These are phyloP conservation scores for Vigna hirtella DNA, from an alignment of 306 rosid species.

Conservation along the genomic window DNA sequence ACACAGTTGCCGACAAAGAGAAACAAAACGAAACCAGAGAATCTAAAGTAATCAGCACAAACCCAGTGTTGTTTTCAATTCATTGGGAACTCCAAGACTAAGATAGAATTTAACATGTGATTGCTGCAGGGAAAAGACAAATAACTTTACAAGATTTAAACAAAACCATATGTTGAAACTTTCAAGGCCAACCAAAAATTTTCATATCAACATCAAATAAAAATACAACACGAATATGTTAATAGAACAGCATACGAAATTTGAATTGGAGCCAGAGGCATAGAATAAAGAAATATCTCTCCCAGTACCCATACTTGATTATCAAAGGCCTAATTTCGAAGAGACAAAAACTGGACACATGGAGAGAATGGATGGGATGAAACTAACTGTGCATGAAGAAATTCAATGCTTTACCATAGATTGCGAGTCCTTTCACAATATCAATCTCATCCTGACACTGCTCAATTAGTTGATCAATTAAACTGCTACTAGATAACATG, in stretches of 20 bases:
- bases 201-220: neutral
- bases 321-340: neutral
- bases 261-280: neutral
- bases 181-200: neutral
- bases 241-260: neutral
- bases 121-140: neutral
- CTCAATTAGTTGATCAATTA: neutral
- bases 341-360: neutral
- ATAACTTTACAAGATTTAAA: slow-evolving; percentile 1
- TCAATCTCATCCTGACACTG: neutral
- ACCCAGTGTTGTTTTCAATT: neutral
- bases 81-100: slow-evolving; percentile 9
- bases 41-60: slow-evolving; percentile 29
- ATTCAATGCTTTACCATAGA: neutral
- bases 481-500: slow-evolving; percentile 28
- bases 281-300: neutral
- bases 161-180: neutral
- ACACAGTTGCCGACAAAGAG: slow-evolving; percentile 18
- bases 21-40: slow-evolving; percentile 18
- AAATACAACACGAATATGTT: slow-evolving; percentile 18
- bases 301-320: neutral
- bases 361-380: neutral
- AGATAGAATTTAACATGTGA: slow-evolving; percentile 9
- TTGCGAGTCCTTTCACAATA: neutral
- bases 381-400: neutral